These are phyloP conservation scores for Trametes punicea DNA, from an alignment of 768 basidiomycete genomes.

Conservation along the genomic window DNA sequence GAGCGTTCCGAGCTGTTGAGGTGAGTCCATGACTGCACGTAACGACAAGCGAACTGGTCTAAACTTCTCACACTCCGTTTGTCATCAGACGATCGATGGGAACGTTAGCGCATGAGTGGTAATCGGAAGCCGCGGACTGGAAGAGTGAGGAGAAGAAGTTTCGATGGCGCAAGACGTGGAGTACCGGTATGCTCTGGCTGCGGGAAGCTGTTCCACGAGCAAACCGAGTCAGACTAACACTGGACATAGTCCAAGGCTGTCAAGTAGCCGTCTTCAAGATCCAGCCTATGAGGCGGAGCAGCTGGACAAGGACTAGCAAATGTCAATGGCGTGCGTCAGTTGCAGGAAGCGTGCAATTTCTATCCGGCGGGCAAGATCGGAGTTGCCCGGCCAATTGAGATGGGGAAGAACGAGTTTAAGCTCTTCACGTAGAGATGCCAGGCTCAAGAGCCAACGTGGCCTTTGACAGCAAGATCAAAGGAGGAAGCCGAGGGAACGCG, in stretches of 20 bases:
- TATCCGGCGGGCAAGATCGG: background rate
- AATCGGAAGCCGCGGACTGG: conserved; percentile 20
- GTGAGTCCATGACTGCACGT: background rate
- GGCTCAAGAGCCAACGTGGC: background rate
- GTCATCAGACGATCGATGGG: conserved; percentile 20
- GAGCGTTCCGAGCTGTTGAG: background rate
- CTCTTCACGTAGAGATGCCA: background rate
- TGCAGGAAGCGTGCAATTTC: background rate
- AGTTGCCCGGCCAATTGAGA: background rate
- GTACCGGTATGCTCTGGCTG: conserved; percentile 4
- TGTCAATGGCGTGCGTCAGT: too few species aligned
- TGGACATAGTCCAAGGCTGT: background rate
- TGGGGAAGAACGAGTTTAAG: background rate
- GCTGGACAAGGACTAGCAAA: background rate
- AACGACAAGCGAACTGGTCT: background rate
- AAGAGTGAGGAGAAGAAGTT: conserved; percentile 5
- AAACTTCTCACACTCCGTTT: conserved; percentile 11
- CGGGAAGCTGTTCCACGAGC: conserved; percentile 11
- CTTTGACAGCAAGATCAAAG: background rate
- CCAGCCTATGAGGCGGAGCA: background rate
- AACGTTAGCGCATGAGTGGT: conserved; percentile 8
- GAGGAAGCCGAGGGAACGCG: background rate
- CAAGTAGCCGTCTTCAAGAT: background rate
- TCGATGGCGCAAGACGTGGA: conserved; percentile 19
- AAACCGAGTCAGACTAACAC: background rate